Evolutionary conservation across 768 basidiomycete genomes (phyloP).

Genomic region (Kwoniella bestiolae): DNA sequence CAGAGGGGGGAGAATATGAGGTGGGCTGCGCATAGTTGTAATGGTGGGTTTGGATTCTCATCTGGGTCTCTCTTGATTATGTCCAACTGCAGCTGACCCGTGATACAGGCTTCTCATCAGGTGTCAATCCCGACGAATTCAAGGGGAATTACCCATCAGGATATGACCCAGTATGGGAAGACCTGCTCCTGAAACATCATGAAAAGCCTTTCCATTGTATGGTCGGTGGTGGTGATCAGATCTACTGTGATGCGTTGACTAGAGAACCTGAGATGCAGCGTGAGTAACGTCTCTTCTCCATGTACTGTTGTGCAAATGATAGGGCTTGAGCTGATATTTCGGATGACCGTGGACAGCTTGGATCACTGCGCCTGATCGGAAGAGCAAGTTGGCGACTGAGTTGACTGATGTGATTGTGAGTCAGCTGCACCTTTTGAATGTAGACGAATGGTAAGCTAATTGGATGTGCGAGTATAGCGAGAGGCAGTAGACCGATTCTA

Average conservation of each 20-base stretch:
- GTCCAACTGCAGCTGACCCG: background rate
- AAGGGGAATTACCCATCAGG: conserved; percentile 71
- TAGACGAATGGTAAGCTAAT: background rate
- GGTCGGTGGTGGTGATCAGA: conserved; percentile 91
- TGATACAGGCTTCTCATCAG: conserved; percentile 61
- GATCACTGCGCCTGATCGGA: conserved; percentile 67
- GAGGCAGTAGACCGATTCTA: conserved; percentile 72
- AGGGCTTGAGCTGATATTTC: too few relatives aligned
- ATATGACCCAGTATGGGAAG: conserved; percentile 91
- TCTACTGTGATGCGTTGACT: conserved; percentile 72
- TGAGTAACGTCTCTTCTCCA: conserved; percentile 7
- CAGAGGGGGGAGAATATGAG: conserved; percentile 80
- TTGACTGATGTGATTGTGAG: conserved; percentile 71
- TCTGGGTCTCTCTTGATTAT: too few relatives aligned
- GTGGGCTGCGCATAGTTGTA: conserved; percentile 73
- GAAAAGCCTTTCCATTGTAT: conserved; percentile 84
- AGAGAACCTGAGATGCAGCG: conserved; percentile 65
- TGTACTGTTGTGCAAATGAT: too few relatives aligned
- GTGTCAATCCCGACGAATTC: conserved; percentile 87
- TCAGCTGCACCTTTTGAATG: background rate
- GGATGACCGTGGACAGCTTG: conserved; percentile 62
- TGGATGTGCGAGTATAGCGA: conserved; percentile 21
- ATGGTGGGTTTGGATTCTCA: conserved; percentile 39
- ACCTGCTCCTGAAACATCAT: conserved; percentile 81
- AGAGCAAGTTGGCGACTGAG: conserved; percentile 65